phyloP scores from a whole-genome alignment of 768 basidiomycete species.

The Russula ochroleuca region DNA sequence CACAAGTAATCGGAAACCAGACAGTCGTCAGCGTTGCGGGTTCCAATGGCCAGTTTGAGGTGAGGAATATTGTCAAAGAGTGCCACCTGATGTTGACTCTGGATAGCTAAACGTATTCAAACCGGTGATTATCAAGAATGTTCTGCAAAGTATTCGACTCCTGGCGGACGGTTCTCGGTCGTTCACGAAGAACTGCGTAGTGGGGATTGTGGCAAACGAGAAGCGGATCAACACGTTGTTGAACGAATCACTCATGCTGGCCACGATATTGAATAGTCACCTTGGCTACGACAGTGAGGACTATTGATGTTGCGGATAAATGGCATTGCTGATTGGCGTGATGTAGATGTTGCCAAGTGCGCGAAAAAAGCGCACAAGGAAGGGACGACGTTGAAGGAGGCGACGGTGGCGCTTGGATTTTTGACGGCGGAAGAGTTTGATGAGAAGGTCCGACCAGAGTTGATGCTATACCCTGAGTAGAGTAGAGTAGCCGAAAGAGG shows the following conservation, averaged over 20 bases:
- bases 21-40: conserved; percentile 89
- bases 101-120: conserved; percentile 95
- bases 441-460: conserved; percentile 83
- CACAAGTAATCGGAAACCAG: conserved; percentile 98
- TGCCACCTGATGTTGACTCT: not conserved
- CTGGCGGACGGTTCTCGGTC: conserved; percentile 91
- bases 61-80: conserved; percentile 34
- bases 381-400: conserved; percentile 93
- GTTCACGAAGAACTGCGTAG: conserved; percentile 95
- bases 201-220: conserved; percentile 95
- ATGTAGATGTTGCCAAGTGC: conserved; percentile 89
- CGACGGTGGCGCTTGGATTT: conserved; percentile 83
- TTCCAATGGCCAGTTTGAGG: conserved; percentile 96
- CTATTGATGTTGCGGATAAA: not conserved
- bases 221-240: conserved; percentile 82
- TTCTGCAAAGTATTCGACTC: conserved; percentile 91
- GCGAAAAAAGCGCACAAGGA: conserved; percentile 99
- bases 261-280: conserved; percentile 93
- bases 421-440: conserved; percentile 91
- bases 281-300: conserved; percentile 94
- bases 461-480: conserved; percentile 76
- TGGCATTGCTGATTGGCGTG: conserved; percentile 19
- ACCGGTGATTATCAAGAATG: conserved; percentile 97
- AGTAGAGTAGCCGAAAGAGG: conserved; percentile 17
- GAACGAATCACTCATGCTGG: conserved; percentile 96